Evolutionary conservation across 352 stramenopile genomes (phyloP).

Genomic region (Globisporangium carolinianum): DNA sequence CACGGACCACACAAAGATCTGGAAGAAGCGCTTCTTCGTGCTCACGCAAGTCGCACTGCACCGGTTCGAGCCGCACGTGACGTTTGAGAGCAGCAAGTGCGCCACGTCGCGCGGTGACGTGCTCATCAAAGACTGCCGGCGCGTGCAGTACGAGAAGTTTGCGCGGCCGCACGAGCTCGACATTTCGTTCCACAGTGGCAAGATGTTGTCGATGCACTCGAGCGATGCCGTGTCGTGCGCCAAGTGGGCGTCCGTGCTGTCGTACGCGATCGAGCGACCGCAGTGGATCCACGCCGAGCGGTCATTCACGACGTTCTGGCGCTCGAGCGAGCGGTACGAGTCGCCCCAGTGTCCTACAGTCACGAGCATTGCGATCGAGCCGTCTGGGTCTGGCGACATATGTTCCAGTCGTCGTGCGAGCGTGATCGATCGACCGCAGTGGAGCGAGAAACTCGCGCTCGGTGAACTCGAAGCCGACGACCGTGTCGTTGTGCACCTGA

Average conservation of each 20-base stretch:
- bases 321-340: conserved; percentile 23
- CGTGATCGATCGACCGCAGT: conserved; percentile 9
- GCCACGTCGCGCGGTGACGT: conserved; percentile 20
- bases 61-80: conserved; percentile 23
- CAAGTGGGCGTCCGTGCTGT: conserved; percentile 30
- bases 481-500: conserved; percentile 17
- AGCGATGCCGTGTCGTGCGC: conserved; percentile 26
- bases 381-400: too few species aligned
- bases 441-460: conserved; percentile 28
- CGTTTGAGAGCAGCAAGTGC: conserved; percentile 12
- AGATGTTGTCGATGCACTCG: conserved; percentile 20
- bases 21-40: conserved; percentile 39
- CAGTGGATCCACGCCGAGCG: conserved; percentile 28
- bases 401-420: not conserved
- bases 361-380: conserved; percentile 15
- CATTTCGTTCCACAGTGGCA: conserved; percentile 25
- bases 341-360: conserved; percentile 26
- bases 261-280: conserved; percentile 31
- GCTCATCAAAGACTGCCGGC: conserved; percentile 22
- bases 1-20: conserved; percentile 26
- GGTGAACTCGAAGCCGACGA: conserved; percentile 14
- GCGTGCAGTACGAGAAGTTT: conserved; percentile 31
- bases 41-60: conserved; percentile 36
- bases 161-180: conserved; percentile 29
- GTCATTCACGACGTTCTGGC: conserved; percentile 26